phyloP scores from a whole-genome alignment of 1,139 yeast genomes.

The Zygosaccharomyces pseudobailii region DNA sequence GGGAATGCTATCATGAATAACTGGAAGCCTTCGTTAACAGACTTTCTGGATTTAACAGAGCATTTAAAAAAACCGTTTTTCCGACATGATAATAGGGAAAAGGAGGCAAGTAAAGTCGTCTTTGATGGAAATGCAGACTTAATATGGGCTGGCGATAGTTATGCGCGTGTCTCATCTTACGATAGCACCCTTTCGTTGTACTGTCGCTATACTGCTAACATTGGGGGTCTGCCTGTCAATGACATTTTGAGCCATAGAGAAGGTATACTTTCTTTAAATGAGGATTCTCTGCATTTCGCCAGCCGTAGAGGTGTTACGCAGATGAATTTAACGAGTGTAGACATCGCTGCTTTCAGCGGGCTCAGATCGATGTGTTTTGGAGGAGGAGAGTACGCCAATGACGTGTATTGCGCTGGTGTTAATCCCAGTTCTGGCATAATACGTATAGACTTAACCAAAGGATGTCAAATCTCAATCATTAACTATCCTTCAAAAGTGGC shows the following conservation, averaged over 20 bases:
- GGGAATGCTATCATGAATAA: constrained; percentile 27
- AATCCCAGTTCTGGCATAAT: constrained; percentile 41
- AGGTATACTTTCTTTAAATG: constrained; percentile 57
- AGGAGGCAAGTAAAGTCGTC: constrained; percentile 30
- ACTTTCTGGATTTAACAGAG: constrained; percentile 27
- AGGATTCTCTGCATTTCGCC: constrained; percentile 49
- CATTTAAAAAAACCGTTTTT: constrained; percentile 32
- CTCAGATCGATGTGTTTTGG: constrained; percentile 37
- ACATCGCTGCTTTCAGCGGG: constrained; percentile 35
- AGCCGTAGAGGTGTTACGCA: constrained; percentile 53
- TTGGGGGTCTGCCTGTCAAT: constrained; percentile 40
- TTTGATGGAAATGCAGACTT: constrained; percentile 73
- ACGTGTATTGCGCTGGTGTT: constrained; percentile 46
- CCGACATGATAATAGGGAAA: constrained; percentile 30
- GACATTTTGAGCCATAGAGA: constrained; percentile 51
- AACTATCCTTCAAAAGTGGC: constrained; percentile 40
- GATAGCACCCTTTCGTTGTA: constrained; percentile 36
- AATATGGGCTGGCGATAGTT: constrained; percentile 78
- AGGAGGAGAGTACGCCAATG: constrained; percentile 26
- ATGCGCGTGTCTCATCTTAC: constrained; percentile 47
- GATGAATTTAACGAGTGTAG: constrained; percentile 36
- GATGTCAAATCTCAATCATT: constrained; percentile 34
- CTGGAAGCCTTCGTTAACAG: constrained; percentile 33
- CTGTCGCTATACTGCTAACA: constrained; percentile 47
- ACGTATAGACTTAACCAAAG: constrained; percentile 57